Conservation (phyloP, 345 rosid genomes). For the Eucalyptus virginea region DNA sequence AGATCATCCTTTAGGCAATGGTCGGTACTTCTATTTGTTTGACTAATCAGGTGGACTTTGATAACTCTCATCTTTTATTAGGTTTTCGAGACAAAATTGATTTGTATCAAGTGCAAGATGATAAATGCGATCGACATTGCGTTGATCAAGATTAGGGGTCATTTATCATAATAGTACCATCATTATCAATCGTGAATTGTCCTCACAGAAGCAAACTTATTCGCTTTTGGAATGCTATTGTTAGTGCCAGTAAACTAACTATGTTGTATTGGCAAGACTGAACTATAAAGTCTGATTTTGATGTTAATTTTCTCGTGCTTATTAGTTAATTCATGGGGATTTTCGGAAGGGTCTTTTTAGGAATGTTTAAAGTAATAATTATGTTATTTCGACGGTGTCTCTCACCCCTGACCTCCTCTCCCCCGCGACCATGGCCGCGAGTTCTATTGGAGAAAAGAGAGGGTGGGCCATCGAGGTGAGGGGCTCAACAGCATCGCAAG, state of each 20-base stretch:
- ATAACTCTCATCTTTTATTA: background rate
- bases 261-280: background rate
- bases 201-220: background rate
- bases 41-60: background rate
- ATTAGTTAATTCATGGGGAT: background rate
- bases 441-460: background rate
- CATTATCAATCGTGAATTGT: background rate
- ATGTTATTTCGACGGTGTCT: background rate
- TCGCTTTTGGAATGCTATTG: background rate
- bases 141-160: background rate
- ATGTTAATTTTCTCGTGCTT: background rate
- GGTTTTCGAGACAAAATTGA: background rate
- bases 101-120: background rate
- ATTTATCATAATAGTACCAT: background rate
- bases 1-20: background rate
- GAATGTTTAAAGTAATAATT: background rate
- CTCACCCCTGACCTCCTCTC: background rate
- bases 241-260: background rate
- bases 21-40: background rate
- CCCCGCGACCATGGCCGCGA: background rate
- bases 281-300: background rate
- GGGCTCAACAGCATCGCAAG: background rate
- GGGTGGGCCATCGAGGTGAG: background rate
- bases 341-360: background rate
- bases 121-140: background rate